Evolutionary conservation across 768 basidiomycete species (phyloP).

Genomic region (Leccinum pellstonianum): DNA sequence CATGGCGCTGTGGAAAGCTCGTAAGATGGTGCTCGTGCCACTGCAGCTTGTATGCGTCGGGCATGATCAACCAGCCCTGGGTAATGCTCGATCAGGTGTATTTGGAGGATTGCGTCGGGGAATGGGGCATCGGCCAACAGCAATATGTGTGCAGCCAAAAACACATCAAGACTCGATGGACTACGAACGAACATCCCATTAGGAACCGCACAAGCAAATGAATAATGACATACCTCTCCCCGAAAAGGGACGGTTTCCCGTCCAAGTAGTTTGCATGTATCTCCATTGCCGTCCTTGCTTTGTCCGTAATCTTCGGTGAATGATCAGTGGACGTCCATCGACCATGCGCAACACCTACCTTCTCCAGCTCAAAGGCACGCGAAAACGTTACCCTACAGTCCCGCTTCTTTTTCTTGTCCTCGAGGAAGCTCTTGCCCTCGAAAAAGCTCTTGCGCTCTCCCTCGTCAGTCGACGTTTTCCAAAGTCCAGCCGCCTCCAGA

Average conservation of each 20-base stretch:
- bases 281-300: slow-evolving; percentile 54
- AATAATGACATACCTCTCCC: slow-evolving; percentile 41
- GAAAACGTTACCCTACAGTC: slow-evolving; percentile 42
- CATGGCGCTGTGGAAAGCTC: slow-evolving; percentile 18
- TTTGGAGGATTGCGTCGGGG: slow-evolving; percentile 57
- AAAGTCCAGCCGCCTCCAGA: slow-evolving; percentile 62
- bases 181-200: slow-evolving; percentile 34
- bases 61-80: slow-evolving; percentile 60
- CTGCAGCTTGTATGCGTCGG: slow-evolving; percentile 41
- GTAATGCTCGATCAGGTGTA: slow-evolving; percentile 54
- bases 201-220: not conserved
- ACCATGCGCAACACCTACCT: slow-evolving; percentile 33
- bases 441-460: slow-evolving; percentile 42
- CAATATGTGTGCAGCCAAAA: slow-evolving; percentile 67
- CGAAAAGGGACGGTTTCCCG: slow-evolving; percentile 50
- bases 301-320: slow-evolving; percentile 53
- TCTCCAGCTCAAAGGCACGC: slow-evolving; percentile 62
- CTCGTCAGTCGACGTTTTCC: slow-evolving; percentile 44
- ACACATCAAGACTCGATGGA: slow-evolving; percentile 59
- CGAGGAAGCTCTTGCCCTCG: slow-evolving; percentile 34
- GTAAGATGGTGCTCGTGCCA: slow-evolving; percentile 29
- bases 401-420: slow-evolving; percentile 32
- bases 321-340: slow-evolving; percentile 4
- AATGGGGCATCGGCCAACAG: slow-evolving; percentile 58
- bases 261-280: slow-evolving; percentile 58